These are phyloP conservation scores for Calonectria pteridis DNA, from an alignment of 2,329 filamentous ascomycete species.

Conservation along the genomic window DNA sequence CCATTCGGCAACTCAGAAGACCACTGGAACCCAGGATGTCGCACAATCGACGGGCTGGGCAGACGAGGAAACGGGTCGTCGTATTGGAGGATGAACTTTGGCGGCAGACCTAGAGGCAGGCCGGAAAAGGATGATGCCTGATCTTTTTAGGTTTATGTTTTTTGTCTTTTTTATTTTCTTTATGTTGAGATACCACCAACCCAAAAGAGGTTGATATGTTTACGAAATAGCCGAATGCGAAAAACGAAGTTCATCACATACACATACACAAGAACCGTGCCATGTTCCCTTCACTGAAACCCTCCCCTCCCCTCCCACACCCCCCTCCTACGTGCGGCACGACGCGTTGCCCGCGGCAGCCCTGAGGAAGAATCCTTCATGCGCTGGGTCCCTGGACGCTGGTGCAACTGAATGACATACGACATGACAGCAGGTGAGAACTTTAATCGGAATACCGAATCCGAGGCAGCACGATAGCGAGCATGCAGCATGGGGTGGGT, in stretches of 20 bases:
- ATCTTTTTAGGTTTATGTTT: not conserved
- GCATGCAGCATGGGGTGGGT: not conserved
- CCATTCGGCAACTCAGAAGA: slow-evolving; percentile 68
- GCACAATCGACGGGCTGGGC: slow-evolving; percentile 43
- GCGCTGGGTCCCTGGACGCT: not conserved
- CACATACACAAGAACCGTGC: not conserved
- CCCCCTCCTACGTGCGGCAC: not conserved
- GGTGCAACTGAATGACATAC: not conserved
- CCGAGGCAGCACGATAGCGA: not conserved
- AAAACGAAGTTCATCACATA: not conserved
- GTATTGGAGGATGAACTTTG: slow-evolving; percentile 41
- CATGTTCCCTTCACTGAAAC: not conserved
- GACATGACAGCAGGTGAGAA: slow-evolving; percentile 2
- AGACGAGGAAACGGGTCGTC: slow-evolving; percentile 15
- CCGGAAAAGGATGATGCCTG: not conserved
- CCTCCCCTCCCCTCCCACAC: too few species aligned
- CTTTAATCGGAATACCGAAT: not conserved
- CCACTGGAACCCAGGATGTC: slow-evolving; percentile 56
- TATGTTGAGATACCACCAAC: slow-evolving; percentile 6
- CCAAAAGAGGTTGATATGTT: not conserved
- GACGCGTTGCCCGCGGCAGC: not conserved
- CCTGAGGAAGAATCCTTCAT: not conserved
- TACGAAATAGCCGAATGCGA: not conserved
- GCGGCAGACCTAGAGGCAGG: not conserved
- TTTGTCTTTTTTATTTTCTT: not conserved